Evolutionary conservation across 352 stramenopile species (phyloP), one percentile per base, ranked within the genome.

Genomic region (Phytophthora sansomeana): DNA sequence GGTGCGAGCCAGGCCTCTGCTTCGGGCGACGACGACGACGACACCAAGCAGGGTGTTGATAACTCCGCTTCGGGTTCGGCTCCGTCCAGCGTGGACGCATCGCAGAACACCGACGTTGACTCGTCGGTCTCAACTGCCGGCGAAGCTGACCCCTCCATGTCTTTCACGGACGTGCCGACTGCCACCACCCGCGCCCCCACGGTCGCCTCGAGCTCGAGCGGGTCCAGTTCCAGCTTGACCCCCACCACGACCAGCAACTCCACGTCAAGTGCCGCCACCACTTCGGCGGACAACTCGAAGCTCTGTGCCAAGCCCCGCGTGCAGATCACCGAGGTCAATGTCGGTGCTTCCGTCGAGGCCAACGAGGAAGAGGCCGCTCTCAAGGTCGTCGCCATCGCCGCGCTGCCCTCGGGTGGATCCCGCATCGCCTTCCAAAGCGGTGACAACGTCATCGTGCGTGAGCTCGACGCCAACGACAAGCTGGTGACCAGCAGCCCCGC

Each of bases 281-380:
- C 16, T 9, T 55, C 59, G 6, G 26, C 3, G 4, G 41, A 52
- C 32, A 66, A 74, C 55, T 63, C 61, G 16, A 76, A 78, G 51
- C 74, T 89, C 6, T 89, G 80, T 41, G 69, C 63, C 14, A 78
- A 72, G 49, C 73, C 76, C 0, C 76, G 73, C 44, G 54, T 87
- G 13, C 71, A 68, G 3, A 67, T 85, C 43, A 75, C 58, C 7
- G 67, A 85, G 42, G 72, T 87, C 38, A 44, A 79, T 21, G 75
- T 89, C 0, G 75, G 75, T 26, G 59, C 58, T 2, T 46, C 41
- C 11, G 54, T 85, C 6, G 63, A 77, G 14, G 35, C 38, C n/a
- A 85, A 77, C 53, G 80, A 89, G 52, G 77, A 89, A 30, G 80
- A 85, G n/a, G 78, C 57, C 1, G 69, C 44, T 0, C 70, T 89